These are phyloP conservation scores for Potentilla sterilis DNA, from an alignment of 306 rosid species.

Conservation along the genomic window DNA sequence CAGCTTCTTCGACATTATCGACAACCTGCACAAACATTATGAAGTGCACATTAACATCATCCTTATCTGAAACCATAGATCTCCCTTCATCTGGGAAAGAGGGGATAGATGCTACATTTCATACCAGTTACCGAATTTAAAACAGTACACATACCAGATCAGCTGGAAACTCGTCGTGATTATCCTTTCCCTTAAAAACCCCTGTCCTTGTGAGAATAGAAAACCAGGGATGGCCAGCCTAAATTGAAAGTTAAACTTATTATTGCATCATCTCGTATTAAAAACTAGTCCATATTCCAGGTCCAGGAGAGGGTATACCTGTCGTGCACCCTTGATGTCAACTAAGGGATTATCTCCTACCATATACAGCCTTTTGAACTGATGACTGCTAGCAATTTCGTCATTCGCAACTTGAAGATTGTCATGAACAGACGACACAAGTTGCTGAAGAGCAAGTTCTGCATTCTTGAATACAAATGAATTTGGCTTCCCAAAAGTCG, in stretches of 20 bases:
- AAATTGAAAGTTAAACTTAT: conserved; percentile 26
- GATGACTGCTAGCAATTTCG: conserved; percentile 29
- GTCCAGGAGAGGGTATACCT: conserved; percentile 45
- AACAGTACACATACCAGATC: conserved; percentile 18
- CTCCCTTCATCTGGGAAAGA: neutral
- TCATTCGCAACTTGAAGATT: conserved; percentile 20
- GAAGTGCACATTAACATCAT: neutral
- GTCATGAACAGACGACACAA: conserved; percentile 25
- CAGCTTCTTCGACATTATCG: conserved; percentile 68
- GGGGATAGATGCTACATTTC: neutral
- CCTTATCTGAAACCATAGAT: neutral
- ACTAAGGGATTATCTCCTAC: conserved; percentile 93
- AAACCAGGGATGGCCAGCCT: conserved; percentile 96
- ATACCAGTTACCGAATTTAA: neutral
- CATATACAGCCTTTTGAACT: conserved; percentile 73
- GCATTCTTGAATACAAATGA: conserved; percentile 83
- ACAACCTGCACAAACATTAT: conserved; percentile 54
- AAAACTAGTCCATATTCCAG: conserved; percentile 13
- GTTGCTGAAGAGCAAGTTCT: conserved; percentile 59
- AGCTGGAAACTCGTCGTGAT: conserved; percentile 43
- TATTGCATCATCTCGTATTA: conserved; percentile 1
- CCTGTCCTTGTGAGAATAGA: conserved; percentile 92
- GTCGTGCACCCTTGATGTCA: conserved; percentile 74
- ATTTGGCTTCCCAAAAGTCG: conserved; percentile 79
- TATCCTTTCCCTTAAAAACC: conserved; percentile 81